A percentile compares a stretch with the other conserved stretches of the same genome.
Conservation (phyloP, 768 basidiomycete species). For the Pholiota molesta region DNA sequence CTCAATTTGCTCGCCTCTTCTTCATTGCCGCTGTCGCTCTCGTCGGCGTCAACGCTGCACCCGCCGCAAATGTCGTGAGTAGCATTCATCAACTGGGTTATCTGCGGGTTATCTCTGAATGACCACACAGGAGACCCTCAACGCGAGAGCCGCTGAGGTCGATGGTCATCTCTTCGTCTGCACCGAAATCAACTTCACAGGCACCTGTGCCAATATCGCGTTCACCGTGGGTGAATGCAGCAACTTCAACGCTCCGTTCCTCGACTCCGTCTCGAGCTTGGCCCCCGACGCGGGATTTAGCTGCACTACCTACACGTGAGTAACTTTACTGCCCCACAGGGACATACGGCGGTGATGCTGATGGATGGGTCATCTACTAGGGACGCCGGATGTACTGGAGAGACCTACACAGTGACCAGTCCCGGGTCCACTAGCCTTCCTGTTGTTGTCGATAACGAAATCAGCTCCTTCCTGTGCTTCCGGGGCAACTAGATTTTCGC, state of each 20-base stretch:
- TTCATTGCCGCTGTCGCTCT: background rate
- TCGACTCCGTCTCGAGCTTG: constrained; percentile 10
- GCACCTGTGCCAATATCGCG: constrained; percentile 7
- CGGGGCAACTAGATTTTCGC: too few relatives aligned
- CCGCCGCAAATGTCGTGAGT: background rate
- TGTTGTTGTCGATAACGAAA: constrained; percentile 4
- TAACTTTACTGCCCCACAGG: background rate
- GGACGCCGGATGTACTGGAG: background rate
- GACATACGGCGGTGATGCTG: too few relatives aligned
- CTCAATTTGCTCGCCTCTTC: background rate
- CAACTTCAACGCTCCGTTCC: constrained; percentile 10
- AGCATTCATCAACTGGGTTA: too few relatives aligned
- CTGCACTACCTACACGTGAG: constrained; percentile 10
- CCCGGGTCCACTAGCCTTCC: constrained; percentile 6
- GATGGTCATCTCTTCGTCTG: constrained; percentile 13
- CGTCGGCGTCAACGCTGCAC: background rate
- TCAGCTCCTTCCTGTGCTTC: constrained; percentile 11
- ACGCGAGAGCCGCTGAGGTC: background rate
- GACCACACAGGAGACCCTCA: background rate
- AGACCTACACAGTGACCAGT: constrained; percentile 5
- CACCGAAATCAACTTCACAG: constrained; percentile 9
- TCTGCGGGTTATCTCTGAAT: background rate
- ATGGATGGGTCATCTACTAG: background rate
- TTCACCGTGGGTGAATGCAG: constrained; percentile 8
- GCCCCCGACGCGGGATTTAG: constrained; percentile 7